A percentile compares a stretch with the other conserved stretches of the same genome.
Evolutionary conservation across 2,329 filamentous ascomycete genomes (phyloP).

Genomic region (Elsinoe australis): DNA sequence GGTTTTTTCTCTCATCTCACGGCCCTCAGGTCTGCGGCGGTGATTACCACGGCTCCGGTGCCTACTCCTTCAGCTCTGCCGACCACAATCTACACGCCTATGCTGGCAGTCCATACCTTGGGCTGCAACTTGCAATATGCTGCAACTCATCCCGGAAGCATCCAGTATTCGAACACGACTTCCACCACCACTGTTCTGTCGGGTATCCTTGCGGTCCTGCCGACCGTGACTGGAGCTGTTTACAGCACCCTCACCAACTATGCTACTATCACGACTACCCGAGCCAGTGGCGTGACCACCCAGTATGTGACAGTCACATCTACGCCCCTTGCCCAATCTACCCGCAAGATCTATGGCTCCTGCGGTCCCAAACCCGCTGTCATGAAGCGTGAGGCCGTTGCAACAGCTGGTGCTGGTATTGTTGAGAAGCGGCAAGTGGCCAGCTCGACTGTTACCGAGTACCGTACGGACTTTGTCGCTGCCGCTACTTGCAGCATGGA

Average conservation of each 20-base stretch:
- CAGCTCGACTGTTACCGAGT: neutral
- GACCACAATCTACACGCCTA: neutral
- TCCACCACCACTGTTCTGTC: constrained; percentile 1
- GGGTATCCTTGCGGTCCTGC: neutral
- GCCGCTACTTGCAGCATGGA: neutral
- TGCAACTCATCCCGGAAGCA: neutral
- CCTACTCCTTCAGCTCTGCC: neutral
- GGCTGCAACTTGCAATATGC: neutral
- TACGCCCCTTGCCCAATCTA: neutral
- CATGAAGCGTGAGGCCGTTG: constrained; percentile 5
- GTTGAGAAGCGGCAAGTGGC: neutral
- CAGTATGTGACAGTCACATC: neutral
- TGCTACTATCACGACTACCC: neutral
- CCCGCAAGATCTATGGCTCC: neutral
- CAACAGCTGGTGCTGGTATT: neutral
- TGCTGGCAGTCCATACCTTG: neutral
- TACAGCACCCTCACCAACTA: neutral
- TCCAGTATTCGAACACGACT: neutral
- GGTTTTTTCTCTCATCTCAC: no score
- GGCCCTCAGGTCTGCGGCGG: no score
- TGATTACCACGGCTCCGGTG: neutral
- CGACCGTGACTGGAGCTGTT: neutral
- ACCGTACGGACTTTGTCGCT: neutral
- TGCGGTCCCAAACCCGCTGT: constrained; percentile 1
- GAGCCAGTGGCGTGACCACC: neutral